Conservation (phyloP, 2,329 filamentous ascomycete genomes). For the Cordyceps farinosa region DNA sequence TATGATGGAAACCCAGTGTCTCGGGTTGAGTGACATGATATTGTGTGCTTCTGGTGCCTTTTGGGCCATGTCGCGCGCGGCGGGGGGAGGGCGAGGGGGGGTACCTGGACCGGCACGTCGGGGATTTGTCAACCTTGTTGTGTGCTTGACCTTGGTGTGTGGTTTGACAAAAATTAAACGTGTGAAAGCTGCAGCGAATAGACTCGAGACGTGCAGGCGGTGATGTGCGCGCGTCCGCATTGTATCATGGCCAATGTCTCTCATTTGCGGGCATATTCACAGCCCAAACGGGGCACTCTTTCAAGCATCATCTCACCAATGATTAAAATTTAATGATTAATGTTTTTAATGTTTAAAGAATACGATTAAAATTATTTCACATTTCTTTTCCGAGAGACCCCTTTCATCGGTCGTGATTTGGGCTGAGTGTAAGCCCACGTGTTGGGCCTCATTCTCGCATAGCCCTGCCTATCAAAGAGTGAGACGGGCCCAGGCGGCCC, state of each 20-base stretch:
- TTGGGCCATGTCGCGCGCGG: neutral
- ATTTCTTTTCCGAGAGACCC: no score
- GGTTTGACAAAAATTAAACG: no score
- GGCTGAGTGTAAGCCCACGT: slow-evolving; percentile 10
- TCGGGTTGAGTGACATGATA: neutral
- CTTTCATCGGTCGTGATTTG: neutral
- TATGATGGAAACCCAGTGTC: neutral
- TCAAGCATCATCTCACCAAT: no score
- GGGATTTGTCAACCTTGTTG: no score
- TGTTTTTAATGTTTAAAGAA: no score
- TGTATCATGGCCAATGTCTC: neutral
- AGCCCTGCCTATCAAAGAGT: neutral
- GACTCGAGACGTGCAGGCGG: neutral
- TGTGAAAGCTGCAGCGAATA: neutral
- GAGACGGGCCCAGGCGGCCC: neutral
- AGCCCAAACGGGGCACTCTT: no score
- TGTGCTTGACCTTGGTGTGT: no score
- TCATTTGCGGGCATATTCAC: neutral
- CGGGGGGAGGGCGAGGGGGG: no score
- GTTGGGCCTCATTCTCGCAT: slow-evolving; percentile 6
- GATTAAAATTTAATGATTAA: no score
- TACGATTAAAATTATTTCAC: neutral
- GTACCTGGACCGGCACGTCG: no score
- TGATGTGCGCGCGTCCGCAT: neutral
- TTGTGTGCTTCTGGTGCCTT: neutral